These are phyloP conservation scores for Serpula lacrymans DNA, from an alignment of 768 basidiomycete species.

Conservation along the genomic window DNA sequence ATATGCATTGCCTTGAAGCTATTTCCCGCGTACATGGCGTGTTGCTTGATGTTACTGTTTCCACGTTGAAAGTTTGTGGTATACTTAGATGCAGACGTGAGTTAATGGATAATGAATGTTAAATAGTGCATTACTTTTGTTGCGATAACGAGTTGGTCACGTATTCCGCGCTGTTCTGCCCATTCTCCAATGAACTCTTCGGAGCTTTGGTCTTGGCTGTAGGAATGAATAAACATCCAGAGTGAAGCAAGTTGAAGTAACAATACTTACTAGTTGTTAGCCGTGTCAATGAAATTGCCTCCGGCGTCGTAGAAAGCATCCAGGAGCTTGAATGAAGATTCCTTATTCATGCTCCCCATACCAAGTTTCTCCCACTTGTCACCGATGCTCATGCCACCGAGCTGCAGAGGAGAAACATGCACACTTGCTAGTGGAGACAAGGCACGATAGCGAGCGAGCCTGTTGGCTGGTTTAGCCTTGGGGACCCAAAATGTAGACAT, in stretches of 20 bases:
- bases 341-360: conserved; percentile 35
- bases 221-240: not conserved
- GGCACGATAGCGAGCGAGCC: conserved; percentile 30
- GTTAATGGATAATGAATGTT: not conserved
- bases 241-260: not conserved
- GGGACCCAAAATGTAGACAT: conserved; percentile 11
- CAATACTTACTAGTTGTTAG: conserved; percentile 36
- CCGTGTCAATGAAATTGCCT: conserved; percentile 45
- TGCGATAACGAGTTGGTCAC: conserved; percentile 49
- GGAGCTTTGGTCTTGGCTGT: conserved; percentile 52
- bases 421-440: conserved; percentile 36
- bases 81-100: conserved; percentile 10
- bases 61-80: conserved; percentile 15
- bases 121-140: conserved; percentile 32
- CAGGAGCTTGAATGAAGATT: conserved; percentile 37
- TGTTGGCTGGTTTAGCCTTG: conserved; percentile 22
- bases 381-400: conserved; percentile 44
- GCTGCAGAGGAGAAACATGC: conserved; percentile 39
- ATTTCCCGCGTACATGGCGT: conserved; percentile 35
- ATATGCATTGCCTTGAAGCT: conserved; percentile 31
- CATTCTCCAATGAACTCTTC: conserved; percentile 53
- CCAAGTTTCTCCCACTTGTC: conserved; percentile 29
- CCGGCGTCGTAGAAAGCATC: conserved; percentile 37
- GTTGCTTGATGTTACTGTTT: conserved; percentile 13
- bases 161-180: conserved; percentile 39